A percentile compares a stretch with the other conserved stretches of the same genome.
Conservation (phyloP, 176 grass and related monocot species). For the Bromus sterilis region DNA sequence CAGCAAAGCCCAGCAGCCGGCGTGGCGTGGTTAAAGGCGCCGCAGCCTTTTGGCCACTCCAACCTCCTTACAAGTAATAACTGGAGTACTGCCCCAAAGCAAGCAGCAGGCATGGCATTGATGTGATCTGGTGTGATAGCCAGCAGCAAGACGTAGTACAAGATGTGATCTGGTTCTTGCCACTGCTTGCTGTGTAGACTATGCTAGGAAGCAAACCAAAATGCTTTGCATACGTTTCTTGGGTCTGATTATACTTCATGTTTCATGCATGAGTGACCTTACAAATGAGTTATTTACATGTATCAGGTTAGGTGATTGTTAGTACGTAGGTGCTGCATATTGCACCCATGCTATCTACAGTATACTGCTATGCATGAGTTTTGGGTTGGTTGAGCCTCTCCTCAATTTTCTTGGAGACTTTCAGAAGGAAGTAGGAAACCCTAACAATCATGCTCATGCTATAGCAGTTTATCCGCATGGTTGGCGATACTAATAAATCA, state of each 20-base stretch:
- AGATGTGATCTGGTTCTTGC: neutral
- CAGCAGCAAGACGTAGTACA: neutral
- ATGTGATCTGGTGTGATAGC: conserved; percentile 14
- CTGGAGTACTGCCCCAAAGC: neutral
- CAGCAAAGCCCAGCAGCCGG: neutral
- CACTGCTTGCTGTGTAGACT: neutral
- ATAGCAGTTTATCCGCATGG: neutral
- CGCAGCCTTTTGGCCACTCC: conserved; percentile 22
- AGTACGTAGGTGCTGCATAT: neutral
- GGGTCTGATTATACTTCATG: neutral
- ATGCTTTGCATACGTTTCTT: neutral
- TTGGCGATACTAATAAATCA: neutral
- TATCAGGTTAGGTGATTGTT: neutral
- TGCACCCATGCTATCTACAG: neutral
- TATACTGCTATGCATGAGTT: neutral
- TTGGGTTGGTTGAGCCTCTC: neutral
- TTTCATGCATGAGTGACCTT: neutral
- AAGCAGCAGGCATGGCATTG: neutral
- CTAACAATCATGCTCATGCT: neutral
- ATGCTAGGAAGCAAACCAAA: neutral
- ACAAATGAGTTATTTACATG: neutral
- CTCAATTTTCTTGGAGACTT: neutral
- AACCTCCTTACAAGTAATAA: neutral
- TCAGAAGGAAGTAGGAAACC: neutral
- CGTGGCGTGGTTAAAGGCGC: conserved; percentile 31